Evolutionary conservation across 495 filamentous ascomycete genomes (phyloP), one percentile per base, ranked within the genome.

Genomic region (Daldinia decipiens): DNA sequence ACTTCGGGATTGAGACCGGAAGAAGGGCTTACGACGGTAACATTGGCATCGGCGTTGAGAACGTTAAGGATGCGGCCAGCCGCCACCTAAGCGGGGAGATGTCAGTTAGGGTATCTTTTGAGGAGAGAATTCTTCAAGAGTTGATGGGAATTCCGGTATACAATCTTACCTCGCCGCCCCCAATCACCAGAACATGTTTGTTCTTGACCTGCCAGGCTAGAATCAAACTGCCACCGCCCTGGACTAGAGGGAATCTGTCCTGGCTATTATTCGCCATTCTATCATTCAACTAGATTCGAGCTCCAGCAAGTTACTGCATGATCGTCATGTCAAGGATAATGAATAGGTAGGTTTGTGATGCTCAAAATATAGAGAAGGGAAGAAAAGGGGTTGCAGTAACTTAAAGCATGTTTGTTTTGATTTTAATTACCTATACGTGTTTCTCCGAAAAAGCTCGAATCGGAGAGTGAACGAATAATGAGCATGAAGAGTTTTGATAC

Each of bases 121-220:
- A 47, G 17, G 15, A 47, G 17, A 11, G 1, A 3, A 4, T 24
- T 3, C 38, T 40, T n/a, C 1, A 40, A 40, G 5, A 21, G 12
- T 47, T 45, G 0, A 8, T 45, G 19, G 7, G 40, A 47, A 47
- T 21, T 19, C 0, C 3, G 7, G 8, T 24, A 24, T 53, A n/a
- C 9, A 29, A 4, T 13, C 82, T 71, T 80, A 96, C 95, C 85
- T 98, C 94, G 76, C 95, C 95, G 68, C 95, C 95, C 63, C 95
- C 95, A 7, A 99, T 86, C 1, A 99, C 92, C 11, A 99, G 79
- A 4, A 98, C 88, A 65, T 86, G 83, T 76, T 94, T 97, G 75
- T 90, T 87, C 74, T 87, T 91, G 64, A 95, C 86, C 82, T 98
- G 95, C 93, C 93, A 99, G 72, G 95, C 95, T 52, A 99, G 81